phyloP scores from a whole-genome alignment of 371 early-diverging fungal species.

The Batkoa obscura region DNA sequence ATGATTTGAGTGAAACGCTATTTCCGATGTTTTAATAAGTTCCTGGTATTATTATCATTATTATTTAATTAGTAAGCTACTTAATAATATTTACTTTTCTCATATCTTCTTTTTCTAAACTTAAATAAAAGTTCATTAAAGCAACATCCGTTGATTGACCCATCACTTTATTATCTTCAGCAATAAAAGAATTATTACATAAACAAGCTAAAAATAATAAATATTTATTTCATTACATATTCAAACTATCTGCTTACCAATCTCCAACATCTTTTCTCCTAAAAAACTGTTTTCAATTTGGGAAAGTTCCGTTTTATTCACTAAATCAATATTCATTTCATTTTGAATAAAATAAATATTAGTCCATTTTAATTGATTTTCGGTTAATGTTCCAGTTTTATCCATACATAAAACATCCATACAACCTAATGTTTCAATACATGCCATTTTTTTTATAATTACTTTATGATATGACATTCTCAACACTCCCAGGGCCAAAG shows the following conservation, averaged over 20 bases:
- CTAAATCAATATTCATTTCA: no score
- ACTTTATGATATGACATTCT: constrained; percentile 68
- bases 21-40: constrained; percentile 19
- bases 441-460: constrained; percentile 72
- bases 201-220: constrained; percentile 13
- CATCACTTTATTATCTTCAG: constrained; percentile 33
- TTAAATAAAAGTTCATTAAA: constrained; percentile 42
- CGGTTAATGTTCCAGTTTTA: constrained; percentile 90
- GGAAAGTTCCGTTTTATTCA: no score
- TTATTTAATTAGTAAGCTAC: no score
- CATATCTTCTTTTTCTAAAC: not conserved
- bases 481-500: constrained; percentile 74
- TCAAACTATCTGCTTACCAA: constrained; percentile 37
- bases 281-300: no score
- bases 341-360: no score
- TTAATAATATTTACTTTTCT: not conserved
- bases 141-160: constrained; percentile 81
- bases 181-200: constrained; percentile 57
- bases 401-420: constrained; percentile 86
- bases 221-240: constrained; percentile 31
- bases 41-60: constrained; percentile 19
- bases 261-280: no score
- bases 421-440: constrained; percentile 81
- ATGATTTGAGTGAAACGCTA: constrained; percentile 77
- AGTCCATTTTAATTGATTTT: constrained; percentile 72